A percentile compares a stretch with the other conserved stretches of the same genome.
Conservation (phyloP, 2,329 filamentous ascomycete genomes). For the Sporothrix protearum region DNA sequence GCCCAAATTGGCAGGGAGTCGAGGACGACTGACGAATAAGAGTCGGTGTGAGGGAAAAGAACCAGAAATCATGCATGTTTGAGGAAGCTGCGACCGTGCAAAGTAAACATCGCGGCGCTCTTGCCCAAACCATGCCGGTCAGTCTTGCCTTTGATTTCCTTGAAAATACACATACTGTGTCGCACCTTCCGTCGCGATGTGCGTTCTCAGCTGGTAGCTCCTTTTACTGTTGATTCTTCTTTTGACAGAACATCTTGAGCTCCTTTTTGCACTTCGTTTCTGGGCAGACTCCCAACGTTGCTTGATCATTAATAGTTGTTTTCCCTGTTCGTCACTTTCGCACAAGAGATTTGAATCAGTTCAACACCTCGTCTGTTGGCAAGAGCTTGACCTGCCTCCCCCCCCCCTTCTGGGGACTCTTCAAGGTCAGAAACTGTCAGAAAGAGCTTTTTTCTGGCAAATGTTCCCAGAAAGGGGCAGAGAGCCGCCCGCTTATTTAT, state of each 20-base stretch:
- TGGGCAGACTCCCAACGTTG: neutral
- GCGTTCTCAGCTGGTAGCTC: neutral
- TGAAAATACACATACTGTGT: too few species aligned
- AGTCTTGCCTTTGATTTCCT: neutral
- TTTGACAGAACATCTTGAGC: neutral
- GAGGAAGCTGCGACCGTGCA: neutral
- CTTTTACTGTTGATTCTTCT: neutral
- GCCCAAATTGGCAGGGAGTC: neutral
- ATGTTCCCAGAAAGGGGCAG: too few species aligned
- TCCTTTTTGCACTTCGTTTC: neutral
- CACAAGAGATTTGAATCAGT: neutral
- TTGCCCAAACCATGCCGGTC: neutral
- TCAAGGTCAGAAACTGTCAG: neutral
- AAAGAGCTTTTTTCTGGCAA: neutral
- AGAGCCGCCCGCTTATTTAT: neutral
- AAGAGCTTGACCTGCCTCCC: neutral
- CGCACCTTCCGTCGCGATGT: neutral
- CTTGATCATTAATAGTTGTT: neutral
- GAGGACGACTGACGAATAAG: conserved; percentile 2
- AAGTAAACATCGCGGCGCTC: neutral
- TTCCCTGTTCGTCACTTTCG: neutral
- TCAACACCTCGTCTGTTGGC: neutral
- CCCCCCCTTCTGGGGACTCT: neutral
- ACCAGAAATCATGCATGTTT: too few species aligned
- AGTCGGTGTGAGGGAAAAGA: neutral